A percentile compares a stretch with the other conserved stretches of the same genome.
These are phyloP conservation scores for Nakazawaea holstii DNA, from an alignment of 805 yeast genomes.

Conservation along the genomic window DNA sequence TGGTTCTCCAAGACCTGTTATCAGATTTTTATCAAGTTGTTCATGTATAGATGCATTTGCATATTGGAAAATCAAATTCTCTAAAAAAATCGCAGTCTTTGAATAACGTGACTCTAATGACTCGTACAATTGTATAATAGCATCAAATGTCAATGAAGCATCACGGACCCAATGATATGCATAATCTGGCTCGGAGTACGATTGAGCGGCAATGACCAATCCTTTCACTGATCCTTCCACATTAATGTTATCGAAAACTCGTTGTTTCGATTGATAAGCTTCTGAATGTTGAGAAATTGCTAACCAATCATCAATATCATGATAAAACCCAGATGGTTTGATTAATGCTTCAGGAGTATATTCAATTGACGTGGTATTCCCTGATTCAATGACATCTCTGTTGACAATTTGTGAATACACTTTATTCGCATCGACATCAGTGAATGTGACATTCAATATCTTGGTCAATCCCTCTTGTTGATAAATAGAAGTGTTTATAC, in stretches of 20 bases:
- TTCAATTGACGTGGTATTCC: not conserved
- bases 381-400: not conserved
- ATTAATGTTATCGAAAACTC: slow-evolving; percentile 8
- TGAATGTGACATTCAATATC: slow-evolving; percentile 1
- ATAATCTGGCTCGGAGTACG: slow-evolving; percentile 4
- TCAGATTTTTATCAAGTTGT: not conserved
- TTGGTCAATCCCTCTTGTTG: slow-evolving; percentile 1
- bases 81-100: not conserved
- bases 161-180: slow-evolving; percentile 9
- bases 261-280: not conserved
- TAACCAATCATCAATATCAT: slow-evolving; percentile 4
- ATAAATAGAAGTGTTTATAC: not conserved
- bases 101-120: not conserved
- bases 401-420: not conserved
- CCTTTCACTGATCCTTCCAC: slow-evolving; percentile 6
- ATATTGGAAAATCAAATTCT: slow-evolving; percentile 9
- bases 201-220: slow-evolving; percentile 7
- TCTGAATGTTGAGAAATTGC: not conserved
- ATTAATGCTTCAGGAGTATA: slow-evolving; percentile 2
- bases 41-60: slow-evolving; percentile 1
- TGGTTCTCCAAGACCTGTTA: slow-evolving; percentile 39
- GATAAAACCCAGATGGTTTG: slow-evolving; percentile 3
- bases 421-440: not conserved
- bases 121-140: not conserved
- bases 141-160: slow-evolving; percentile 5